Evolutionary conservation across 768 basidiomycete genomes (phyloP).

Genomic region (Mycena olivaceomarginata): DNA sequence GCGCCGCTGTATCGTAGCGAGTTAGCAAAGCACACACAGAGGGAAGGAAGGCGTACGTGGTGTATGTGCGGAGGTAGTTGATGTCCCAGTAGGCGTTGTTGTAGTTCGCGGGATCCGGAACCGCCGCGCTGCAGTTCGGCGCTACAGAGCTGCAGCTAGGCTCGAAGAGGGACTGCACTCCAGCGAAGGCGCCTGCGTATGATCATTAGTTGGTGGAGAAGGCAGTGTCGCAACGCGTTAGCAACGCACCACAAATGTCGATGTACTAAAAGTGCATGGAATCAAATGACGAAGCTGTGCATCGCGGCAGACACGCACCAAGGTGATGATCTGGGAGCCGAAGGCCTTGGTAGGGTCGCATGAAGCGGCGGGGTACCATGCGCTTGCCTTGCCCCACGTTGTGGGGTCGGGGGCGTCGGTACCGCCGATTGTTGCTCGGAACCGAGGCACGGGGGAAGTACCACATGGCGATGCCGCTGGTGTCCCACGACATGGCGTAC

Average conservation of each 20-base stretch:
- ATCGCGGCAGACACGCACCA: slow-evolving; percentile 54
- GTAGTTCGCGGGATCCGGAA: slow-evolving; percentile 56
- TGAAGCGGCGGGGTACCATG: slow-evolving; percentile 73
- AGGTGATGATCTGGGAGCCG: slow-evolving; percentile 72
- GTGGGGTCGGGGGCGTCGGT: slow-evolving; percentile 69
- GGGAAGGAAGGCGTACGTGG: slow-evolving; percentile 21
- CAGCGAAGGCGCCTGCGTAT: slow-evolving; percentile 29
- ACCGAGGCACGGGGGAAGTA: slow-evolving; percentile 70
- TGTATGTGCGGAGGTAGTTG: slow-evolving; percentile 60
- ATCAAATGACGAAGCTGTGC: background rate
- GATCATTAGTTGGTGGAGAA: slow-evolving; percentile 19
- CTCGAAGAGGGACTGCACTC: background rate
- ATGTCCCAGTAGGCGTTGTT: slow-evolving; percentile 64
- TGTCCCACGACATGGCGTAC: slow-evolving; percentile 75
- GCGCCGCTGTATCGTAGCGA: no score
- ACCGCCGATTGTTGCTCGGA: slow-evolving; percentile 74
- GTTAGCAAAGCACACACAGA: background rate
- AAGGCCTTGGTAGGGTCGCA: slow-evolving; percentile 78
- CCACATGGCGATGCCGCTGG: slow-evolving; percentile 64
- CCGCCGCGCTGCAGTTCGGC: slow-evolving; percentile 34
- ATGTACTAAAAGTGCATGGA: slow-evolving; percentile 23
- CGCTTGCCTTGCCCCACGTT: slow-evolving; percentile 75
- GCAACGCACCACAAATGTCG: slow-evolving; percentile 47
- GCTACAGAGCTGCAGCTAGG: slow-evolving; percentile 20
- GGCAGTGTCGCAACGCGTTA: background rate